Evolutionary conservation across 129 eudicot species (phyloP).

Genomic region (Lactuca sativa): DNA sequence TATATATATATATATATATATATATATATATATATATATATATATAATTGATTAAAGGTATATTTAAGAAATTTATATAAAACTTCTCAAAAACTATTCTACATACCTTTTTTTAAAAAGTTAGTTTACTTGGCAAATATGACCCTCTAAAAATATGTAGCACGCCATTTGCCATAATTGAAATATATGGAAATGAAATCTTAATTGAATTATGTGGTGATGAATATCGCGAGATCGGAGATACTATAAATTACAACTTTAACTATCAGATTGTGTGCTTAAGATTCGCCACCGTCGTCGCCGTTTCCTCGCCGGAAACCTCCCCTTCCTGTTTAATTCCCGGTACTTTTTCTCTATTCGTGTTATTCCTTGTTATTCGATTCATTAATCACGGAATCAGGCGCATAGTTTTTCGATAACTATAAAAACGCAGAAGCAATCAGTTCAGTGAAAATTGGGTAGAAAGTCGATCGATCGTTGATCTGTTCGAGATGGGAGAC

Average conservation of each 20-base stretch:
- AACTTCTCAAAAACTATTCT: no score
- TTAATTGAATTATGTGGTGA: constrained; percentile 15
- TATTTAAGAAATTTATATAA: no score
- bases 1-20: no score
- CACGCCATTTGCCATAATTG: no score
- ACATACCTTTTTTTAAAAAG: no score
- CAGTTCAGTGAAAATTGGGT: background rate
- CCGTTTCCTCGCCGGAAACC: constrained; percentile 25
- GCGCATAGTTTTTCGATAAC: constrained; percentile 14
- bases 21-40: no score
- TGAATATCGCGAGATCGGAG: background rate
- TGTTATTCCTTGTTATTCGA: constrained; percentile 12
- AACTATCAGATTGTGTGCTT: constrained; percentile 16
- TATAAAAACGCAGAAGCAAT: constrained; percentile 9
- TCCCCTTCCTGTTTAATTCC: constrained; percentile 1
- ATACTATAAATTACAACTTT: constrained; percentile 11
- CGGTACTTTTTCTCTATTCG: constrained; percentile 5
- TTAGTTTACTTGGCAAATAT: no score
- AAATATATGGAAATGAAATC: background rate
- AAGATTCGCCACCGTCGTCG: constrained; percentile 29
- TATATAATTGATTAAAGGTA: no score
- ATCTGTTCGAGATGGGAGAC: constrained; percentile 37
- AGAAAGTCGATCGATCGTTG: constrained; percentile 25
- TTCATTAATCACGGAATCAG: constrained; percentile 21
- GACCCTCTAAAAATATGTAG: no score